Conservation (phyloP, 768 basidiomycete species). For the Boletellus emodensis region DNA sequence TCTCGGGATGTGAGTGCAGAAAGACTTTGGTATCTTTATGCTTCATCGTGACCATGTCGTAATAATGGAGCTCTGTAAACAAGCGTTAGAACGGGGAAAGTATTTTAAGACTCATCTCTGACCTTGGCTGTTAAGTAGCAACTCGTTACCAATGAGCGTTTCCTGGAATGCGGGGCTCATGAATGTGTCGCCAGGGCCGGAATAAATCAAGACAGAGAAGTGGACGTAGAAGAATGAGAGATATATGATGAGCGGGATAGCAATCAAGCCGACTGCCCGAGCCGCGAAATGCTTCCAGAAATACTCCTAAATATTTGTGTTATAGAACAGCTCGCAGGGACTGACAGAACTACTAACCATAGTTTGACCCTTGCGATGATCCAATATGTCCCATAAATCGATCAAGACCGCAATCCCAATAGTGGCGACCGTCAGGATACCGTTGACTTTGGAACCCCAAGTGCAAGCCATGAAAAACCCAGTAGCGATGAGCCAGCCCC, state of each 20-base stretch:
- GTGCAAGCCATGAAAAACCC: constrained; percentile 94
- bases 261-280: constrained; percentile 77
- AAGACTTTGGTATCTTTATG: constrained; percentile 94
- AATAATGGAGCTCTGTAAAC: constrained; percentile 85
- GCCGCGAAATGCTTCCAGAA: constrained; percentile 89
- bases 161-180: constrained; percentile 99
- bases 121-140: constrained; percentile 92
- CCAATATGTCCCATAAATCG: constrained; percentile 93
- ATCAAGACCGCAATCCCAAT: constrained; percentile 89
- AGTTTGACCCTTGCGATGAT: constrained; percentile 70
- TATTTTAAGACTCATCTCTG: constrained; percentile 14
- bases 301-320: constrained; percentile 55
- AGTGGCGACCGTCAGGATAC: constrained; percentile 82
- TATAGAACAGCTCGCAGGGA: background rate
- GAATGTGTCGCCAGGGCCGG: constrained; percentile 91
- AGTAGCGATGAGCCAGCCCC: constrained; percentile 88
- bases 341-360: constrained; percentile 50
- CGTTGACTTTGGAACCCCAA: constrained; percentile 97
- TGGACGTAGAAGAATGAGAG: constrained; percentile 96
- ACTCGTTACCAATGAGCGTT: constrained; percentile 86
- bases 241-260: constrained; percentile 87
- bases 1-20: constrained; percentile 89
- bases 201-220: constrained; percentile 80
- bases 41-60: constrained; percentile 78
- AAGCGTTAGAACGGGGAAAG: background rate